Evolutionary conservation across 2,329 filamentous ascomycete species (phyloP).

Genomic region (Cercospora zeina): DNA sequence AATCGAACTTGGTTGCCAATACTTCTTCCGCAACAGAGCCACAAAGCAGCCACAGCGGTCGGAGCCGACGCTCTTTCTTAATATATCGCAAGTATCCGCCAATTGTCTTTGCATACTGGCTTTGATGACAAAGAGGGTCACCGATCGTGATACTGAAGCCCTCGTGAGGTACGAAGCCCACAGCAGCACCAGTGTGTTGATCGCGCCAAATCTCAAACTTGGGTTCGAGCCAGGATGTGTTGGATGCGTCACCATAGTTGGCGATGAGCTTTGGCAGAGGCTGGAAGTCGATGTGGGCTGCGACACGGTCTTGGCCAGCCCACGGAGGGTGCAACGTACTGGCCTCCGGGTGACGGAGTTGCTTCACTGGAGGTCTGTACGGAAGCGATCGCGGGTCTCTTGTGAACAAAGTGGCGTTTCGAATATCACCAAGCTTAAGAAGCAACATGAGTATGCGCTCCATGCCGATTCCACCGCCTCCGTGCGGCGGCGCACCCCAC

Average conservation of each 20-base stretch:
- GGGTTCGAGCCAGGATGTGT: constrained; percentile 90
- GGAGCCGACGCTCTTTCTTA: constrained; percentile 68
- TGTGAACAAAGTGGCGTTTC: constrained; percentile 82
- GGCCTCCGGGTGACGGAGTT: constrained; percentile 81
- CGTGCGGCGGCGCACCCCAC: constrained; percentile 84
- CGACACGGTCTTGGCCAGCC: constrained; percentile 53
- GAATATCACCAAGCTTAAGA: constrained; percentile 83
- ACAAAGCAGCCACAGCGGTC: constrained; percentile 88
- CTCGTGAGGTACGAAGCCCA: constrained; percentile 76
- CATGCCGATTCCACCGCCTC: constrained; percentile 83
- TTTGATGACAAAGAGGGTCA: constrained; percentile 78
- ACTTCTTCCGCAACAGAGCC: constrained; percentile 75
- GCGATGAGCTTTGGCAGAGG: constrained; percentile 84
- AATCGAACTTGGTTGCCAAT: constrained; percentile 75
- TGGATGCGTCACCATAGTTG: constrained; percentile 92
- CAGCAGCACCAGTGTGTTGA: constrained; percentile 72
- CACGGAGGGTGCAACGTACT: constrained; percentile 74
- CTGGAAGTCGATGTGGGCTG: constrained; percentile 60
- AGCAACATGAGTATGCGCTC: constrained; percentile 86
- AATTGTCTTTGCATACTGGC: constrained; percentile 74
- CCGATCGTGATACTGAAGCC: constrained; percentile 83
- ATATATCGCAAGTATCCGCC: constrained; percentile 73
- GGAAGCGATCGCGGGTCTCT: constrained; percentile 87
- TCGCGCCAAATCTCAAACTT: constrained; percentile 88
- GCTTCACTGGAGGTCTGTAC: constrained; percentile 59